A percentile compares a stretch with the other conserved stretches of the same genome.
These are phyloP conservation scores for Xylaria polymorpha DNA, from an alignment of 2,329 filamentous ascomycete species.

Conservation along the genomic window DNA sequence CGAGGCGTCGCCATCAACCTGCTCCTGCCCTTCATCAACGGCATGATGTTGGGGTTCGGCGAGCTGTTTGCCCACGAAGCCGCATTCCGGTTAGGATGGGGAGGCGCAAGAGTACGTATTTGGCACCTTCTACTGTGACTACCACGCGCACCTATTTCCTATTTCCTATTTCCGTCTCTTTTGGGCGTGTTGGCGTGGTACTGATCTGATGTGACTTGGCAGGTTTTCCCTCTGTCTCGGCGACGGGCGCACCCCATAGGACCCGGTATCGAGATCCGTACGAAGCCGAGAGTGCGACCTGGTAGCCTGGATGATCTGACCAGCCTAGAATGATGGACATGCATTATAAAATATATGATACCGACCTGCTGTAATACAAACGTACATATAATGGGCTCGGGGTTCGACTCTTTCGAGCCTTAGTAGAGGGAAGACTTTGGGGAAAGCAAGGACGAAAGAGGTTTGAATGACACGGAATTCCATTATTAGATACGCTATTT, in stretches of 20 bases:
- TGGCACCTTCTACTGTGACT: background rate
- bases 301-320: constrained; percentile 72
- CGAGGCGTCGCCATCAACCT: constrained; percentile 95
- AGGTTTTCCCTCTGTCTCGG: constrained; percentile 70
- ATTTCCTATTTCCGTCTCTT: too few species aligned
- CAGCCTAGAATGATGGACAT: constrained; percentile 69
- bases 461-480: background rate
- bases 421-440: background rate
- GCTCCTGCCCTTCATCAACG: constrained; percentile 95
- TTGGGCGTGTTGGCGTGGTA: background rate
- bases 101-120: constrained; percentile 83
- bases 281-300: constrained; percentile 68
- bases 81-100: constrained; percentile 93
- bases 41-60: constrained; percentile 97
- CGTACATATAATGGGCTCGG: constrained; percentile 3
- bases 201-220: constrained; percentile 33
- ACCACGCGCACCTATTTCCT: too few species aligned
- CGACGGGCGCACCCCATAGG: constrained; percentile 76
- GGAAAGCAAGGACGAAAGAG: background rate
- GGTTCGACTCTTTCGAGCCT: background rate
- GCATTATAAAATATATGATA: background rate
- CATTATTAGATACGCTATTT: background rate
- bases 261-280: constrained; percentile 83
- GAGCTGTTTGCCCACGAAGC: constrained; percentile 97
- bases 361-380: background rate